Base-by-base conservation (phyloP, 2,329 filamentous ascomycete species). In the Graphiopsis chlorocephala region DNA sequence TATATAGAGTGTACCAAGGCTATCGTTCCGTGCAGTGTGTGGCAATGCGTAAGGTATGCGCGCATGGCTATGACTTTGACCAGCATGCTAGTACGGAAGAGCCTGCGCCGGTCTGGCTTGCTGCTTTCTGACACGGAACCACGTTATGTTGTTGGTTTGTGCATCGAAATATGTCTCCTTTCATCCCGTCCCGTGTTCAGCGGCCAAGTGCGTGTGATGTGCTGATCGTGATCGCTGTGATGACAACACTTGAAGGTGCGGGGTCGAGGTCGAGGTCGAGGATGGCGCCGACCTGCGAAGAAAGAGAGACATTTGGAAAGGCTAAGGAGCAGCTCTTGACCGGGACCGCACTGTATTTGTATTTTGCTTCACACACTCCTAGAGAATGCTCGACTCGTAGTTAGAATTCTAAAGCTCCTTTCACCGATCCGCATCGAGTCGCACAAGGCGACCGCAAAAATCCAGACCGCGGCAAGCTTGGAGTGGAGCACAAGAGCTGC, bases 401-500 rank as follows among this genome's bases (percentile, higher is more conserved):
- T 12, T 20, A 12, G n/a, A 29, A 53, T 29, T 31, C 11, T 23
- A 15, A 53, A n/a, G 17, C 26, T 53, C 26, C 17, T 8, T 31
- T 5, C 11, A 28, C 17, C 1, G 31, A 45, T 58, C 35, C 31
- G 25, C 55, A 11, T 58, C 55, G 33, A 58, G 55, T 58, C 55
- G 55, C 55, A 58, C 55, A 58, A 45, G 35, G 23, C 33, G 33
- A 58, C 29, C 55, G 23, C 55, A 58, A 58, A 58, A 58, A 35
- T 58, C 55, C 35, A 42, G 53, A 31, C 55, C 15, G 15, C 35
- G 31, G 31, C 55, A 38, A 58, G 35, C 55, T 33, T 58, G 35
- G 28, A 58, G 53, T 53, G 53, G 53, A 56, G 53, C 53, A 56
- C 53, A 56, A 56, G 23, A 58, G 31, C 55, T 45, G 38, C 38